Base-by-base conservation (phyloP, 257 asterid genomes). In the Solanum medicagineum region DNA sequence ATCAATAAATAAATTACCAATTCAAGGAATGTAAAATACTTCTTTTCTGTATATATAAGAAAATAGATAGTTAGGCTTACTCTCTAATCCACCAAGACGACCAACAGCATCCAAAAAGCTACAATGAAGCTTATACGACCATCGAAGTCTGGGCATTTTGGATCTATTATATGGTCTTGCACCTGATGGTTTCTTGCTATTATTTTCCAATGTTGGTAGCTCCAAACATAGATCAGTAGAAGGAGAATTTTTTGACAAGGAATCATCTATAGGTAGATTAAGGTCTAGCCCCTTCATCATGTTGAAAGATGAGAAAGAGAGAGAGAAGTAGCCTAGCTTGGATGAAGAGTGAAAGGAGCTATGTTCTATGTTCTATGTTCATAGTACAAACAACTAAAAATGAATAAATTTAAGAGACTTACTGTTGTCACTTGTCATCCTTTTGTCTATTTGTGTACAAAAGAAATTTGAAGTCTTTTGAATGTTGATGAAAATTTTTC, bases 111-210 rank as follows among this genome's bases (percentile, higher is more conserved):
- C 87, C 89, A 94, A 87, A 47, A 94, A 93, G 75, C 93, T 71
- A 22, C 85, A 93, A 32, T 94, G 98, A 83, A 94, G 98, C 71
- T 93, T 94, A 2, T 86, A 83, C 0, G 97, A 93, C 98, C 98
- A 94, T 86, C 89, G 84, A 29, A 94, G 86, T 12, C 98, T 89
- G 1, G 98, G 98, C 85, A 79, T 55, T 62, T 89, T 92, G 3
- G 95, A 92, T 91, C 98, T 89, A 4, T 86, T 87, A 81, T 94
- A 94, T 53, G 97, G 91, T 53, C 97, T 87, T 56, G 91, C 92
- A 13, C 89, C 73, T 2, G 84, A 47, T 2, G 87, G 88, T 1
- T 71, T 47, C 12, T 53, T 49, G 17, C 17, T 49, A 5, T 12
- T 63, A 2, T 22, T 13, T 45, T 29, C 24, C 40, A 69, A 19